Percentiles rank a stretch among this genome's conserved stretches.
Evolutionary conservation across 2,329 filamentous ascomycete species (phyloP).

Genomic region (Aspergillus udagawae): DNA sequence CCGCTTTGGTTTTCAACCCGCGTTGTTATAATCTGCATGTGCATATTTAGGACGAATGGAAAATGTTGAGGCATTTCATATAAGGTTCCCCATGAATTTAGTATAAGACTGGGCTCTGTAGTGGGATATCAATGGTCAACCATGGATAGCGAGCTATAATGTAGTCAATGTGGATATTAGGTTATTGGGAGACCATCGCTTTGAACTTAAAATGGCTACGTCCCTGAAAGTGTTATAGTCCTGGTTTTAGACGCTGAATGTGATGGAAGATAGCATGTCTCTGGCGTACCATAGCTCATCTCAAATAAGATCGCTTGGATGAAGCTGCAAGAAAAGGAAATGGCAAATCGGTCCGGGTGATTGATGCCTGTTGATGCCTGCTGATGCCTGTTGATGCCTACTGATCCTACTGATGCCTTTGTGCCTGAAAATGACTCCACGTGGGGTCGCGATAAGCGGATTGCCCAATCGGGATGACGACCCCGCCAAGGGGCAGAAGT

Average conservation of each 20-base stretch:
- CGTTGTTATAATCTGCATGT: neutral
- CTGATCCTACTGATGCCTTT: neutral
- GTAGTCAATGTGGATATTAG: neutral
- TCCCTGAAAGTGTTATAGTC: neutral
- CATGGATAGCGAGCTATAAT: neutral
- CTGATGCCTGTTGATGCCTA: too few species aligned
- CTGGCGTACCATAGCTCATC: too few species aligned
- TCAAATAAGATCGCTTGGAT: too few species aligned
- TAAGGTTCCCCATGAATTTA: neutral
- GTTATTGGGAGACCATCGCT: neutral
- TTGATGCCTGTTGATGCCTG: too few species aligned
- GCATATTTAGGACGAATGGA: neutral
- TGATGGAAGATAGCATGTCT: too few species aligned
- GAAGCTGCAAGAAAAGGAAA: neutral
- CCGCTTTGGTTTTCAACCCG: neutral
- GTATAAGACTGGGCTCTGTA: neutral
- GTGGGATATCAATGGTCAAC: neutral
- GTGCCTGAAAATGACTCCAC: constrained; percentile 21
- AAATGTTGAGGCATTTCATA: neutral
- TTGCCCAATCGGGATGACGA: constrained; percentile 21
- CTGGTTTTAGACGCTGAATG: too few species aligned
- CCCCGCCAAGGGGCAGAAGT: constrained; percentile 10
- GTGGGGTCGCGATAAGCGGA: constrained; percentile 20
- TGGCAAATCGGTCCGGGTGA: too few species aligned
- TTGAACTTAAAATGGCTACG: neutral